Evolutionary conservation across 2,329 filamentous ascomycete genomes (phyloP), one percentile per base, ranked within the genome.

Genomic region (Clarireedia paspali): DNA sequence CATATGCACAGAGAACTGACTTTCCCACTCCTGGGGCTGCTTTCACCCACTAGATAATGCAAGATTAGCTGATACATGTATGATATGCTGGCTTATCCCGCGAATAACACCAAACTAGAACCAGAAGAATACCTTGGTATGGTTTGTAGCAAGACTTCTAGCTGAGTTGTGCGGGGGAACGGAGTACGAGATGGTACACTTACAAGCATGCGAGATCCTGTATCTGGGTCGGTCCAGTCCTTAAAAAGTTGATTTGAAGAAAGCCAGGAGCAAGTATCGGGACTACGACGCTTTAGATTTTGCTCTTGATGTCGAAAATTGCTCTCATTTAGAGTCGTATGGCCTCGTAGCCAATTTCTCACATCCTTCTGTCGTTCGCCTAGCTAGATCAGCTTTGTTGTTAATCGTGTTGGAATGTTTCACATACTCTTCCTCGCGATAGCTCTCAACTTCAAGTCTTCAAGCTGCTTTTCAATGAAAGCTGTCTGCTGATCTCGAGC

Each of bases 321-420:
- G 20, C 38, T 30, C n/a, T 52, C 38, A 6, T 45, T 52, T 2
- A 52, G 39, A 14, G 38, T 30, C 42, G 50, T 26, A 23, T 27
- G 40, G 15, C 26, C 50, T 14, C 39, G 40, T 30, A 52, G 38
- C 50, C 50, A 52, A n/a, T 45, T 20, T 34, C 40, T 52, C 39
- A 52, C 50, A n/a, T 52, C 38, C 20, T 52, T 45, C n/a, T 52
- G 38, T 23, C 50, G 38, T 20, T 26, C 36, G 27, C n/a, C 50
- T 52, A 26, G 10, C n/a, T 4, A 9, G n/a, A 26, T 47, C 20
- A 47, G 39, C n/a, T 20, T 45, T 27, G 24, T 9, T 23, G n/a
- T 20, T 7, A 30, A 26, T 12, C 15, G 26, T 48, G 15, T 42
- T 30, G 2, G 9, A 23, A 7, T 26, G 6, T 24, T 23, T 24